phyloP scores from a whole-genome alignment of 202 grass and related monocot genomes.

The Cymbopogon flexuosus region DNA sequence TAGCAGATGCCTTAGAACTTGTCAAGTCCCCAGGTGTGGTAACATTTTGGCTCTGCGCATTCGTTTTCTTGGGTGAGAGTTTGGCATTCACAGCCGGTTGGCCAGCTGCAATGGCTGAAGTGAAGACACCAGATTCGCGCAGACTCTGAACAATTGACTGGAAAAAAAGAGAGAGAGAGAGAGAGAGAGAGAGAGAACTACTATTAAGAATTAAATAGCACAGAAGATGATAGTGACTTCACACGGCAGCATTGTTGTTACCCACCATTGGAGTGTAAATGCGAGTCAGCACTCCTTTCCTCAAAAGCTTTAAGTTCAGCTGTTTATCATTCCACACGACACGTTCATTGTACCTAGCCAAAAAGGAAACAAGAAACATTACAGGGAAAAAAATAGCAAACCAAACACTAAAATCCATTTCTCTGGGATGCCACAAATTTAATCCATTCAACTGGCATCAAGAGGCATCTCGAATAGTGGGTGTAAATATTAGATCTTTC shows the following conservation, averaged over 20 bases:
- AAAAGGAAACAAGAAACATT: not conserved
- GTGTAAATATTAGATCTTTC: not conserved
- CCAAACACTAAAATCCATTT: not conserved
- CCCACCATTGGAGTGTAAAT: constrained; percentile 89
- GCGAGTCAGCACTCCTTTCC: constrained; percentile 76
- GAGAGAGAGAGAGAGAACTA: not conserved
- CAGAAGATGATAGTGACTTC: not conserved
- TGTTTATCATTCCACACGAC: constrained; percentile 75
- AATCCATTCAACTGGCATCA: not conserved
- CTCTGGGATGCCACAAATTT: not conserved
- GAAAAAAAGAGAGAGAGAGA: not conserved
- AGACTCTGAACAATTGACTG: constrained; percentile 87
- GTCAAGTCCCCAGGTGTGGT: not conserved
- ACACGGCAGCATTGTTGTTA: not conserved
- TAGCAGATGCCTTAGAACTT: constrained; percentile 34
- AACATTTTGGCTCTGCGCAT: constrained; percentile 16
- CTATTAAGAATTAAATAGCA: not conserved
- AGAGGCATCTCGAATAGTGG: not conserved
- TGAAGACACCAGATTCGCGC: constrained; percentile 73
- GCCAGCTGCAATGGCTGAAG: constrained; percentile 53
- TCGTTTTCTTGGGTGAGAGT: constrained; percentile 19
- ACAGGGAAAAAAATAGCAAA: not conserved
- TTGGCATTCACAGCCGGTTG: constrained; percentile 35
- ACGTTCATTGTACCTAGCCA: constrained; percentile 76
- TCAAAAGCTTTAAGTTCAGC: constrained; percentile 70